A percentile compares a stretch with the other conserved stretches of the same genome.
These are phyloP conservation scores for Eucalyptus caleyi DNA, from an alignment of 345 rosid genomes.

Conservation along the genomic window DNA sequence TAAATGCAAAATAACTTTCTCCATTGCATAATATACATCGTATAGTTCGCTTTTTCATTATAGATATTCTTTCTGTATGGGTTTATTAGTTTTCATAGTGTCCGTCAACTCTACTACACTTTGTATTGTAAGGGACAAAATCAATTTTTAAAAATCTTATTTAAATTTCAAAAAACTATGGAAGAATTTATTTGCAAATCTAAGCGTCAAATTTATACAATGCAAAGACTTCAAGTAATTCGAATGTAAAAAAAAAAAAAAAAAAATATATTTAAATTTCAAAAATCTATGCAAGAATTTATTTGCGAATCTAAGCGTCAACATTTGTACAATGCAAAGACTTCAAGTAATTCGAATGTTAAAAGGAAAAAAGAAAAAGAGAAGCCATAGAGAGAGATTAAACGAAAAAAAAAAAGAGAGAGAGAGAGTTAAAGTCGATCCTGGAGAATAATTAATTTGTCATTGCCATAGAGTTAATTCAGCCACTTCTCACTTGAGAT, in stretches of 20 bases:
- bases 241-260: not conserved
- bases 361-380: no score
- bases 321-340: no score
- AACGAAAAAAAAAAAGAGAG: rapidly evolving
- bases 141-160: not conserved
- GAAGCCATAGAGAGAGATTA: not conserved
- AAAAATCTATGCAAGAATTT: no score
- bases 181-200: not conserved
- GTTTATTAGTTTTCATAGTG: not conserved
- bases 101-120: not conserved
- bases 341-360: no score
- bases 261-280: no score
- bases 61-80: not conserved
- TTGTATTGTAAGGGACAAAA: not conserved
- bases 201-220: not conserved
- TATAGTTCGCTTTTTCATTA: not conserved
- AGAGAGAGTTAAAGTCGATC: not conserved
- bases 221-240: not conserved
- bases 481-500: not conserved
- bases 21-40: not conserved
- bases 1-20: not conserved
- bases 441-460: not conserved
- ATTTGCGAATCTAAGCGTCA: no score
- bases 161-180: not conserved
- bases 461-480: not conserved